Evolutionary conservation across 148 eudicot species (phyloP), one percentile per base, ranked within the genome.

Genomic region (Vaccinium corymbosum): DNA sequence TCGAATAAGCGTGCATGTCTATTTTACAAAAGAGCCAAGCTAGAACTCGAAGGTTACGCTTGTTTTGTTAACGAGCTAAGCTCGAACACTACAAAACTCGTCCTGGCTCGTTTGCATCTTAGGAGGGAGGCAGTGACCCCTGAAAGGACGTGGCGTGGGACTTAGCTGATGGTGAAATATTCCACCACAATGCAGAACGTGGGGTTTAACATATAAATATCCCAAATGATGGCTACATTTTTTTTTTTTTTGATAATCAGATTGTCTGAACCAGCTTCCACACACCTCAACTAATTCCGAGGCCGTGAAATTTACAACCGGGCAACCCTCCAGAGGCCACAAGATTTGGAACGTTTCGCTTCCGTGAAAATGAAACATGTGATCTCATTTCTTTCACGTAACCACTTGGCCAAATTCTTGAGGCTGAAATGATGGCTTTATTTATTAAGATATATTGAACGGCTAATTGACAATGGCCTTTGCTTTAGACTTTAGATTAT

Each of bases 281-380:
- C 7, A 1, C 2, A 57, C 0, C 2, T 57, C 62, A 0, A 15
- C 7, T 56, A 15, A 7, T 77, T 77, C 0, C 14, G 61, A 3
- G 35, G 42, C 8, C 6, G 11, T 7, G 11, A 27, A 68, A 4
- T 0, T 25, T 22, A 27, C 17, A 17, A 16, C 14, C 20, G 20
- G 20, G 6, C 7, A 56, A 56, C 15, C 6, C 1, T 57, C 1
- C 0, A 57, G n/a, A 16, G 62, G 6, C 9, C 2, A 7, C 0
- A 20, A 61, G 0, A 0, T 61, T 8, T 61, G 3, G 9, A 20
- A 61, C 20, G 0, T 61, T 19, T 61, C 0, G 0, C 0, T 0
- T 61, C 11, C 0, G 27, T 19, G 3, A 61, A 2, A 61, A 1
- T 61, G 11, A 22, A 20, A 1, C 66, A 7, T 20, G 0, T 10